phyloP scores from a whole-genome alignment of 1,284 basidiomycete genomes.

The Ceratobasidium sp. region DNA sequence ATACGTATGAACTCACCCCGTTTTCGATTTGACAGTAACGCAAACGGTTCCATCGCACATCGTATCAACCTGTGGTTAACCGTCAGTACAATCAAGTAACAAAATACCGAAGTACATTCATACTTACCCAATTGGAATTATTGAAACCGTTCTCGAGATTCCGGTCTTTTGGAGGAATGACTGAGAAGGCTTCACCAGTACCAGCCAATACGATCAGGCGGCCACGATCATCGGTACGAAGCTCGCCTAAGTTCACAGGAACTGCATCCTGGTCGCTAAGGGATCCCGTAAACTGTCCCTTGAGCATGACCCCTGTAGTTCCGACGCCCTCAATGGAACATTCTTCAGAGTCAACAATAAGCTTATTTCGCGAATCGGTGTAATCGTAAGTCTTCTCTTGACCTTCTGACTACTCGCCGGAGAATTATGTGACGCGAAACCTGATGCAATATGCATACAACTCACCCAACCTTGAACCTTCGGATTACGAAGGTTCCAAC shows the following conservation, averaged over 20 bases:
- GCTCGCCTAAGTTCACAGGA: conserved; percentile 50
- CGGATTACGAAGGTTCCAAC: conserved; percentile 29
- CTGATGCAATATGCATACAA: no score
- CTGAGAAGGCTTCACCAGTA: conserved; percentile 49
- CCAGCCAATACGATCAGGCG: conserved; percentile 53
- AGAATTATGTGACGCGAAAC: no score
- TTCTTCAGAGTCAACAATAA: conserved; percentile 49
- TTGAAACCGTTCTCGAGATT: conserved; percentile 52
- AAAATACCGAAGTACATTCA: no score
- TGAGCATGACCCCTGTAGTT: conserved; percentile 2
- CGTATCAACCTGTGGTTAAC: conserved; percentile 47
- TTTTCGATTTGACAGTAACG: conserved; percentile 44
- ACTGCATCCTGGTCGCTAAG: conserved; percentile 18
- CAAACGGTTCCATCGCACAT: conserved; percentile 52
- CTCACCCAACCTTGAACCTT: conserved; percentile 36
- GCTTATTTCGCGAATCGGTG: conserved; percentile 45
- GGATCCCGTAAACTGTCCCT: conserved; percentile 47
- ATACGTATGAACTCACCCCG: not conserved
- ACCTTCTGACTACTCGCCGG: no score
- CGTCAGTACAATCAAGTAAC: no score
- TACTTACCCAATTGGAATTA: conserved; percentile 52
- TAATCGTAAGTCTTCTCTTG: not conserved
- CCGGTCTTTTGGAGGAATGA: conserved; percentile 41
- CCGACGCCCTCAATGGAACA: conserved; percentile 13
- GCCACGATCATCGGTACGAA: conserved; percentile 51